Base-by-base conservation (phyloP, 768 basidiomycete species). In the Glaciozyma antarctica region DNA sequence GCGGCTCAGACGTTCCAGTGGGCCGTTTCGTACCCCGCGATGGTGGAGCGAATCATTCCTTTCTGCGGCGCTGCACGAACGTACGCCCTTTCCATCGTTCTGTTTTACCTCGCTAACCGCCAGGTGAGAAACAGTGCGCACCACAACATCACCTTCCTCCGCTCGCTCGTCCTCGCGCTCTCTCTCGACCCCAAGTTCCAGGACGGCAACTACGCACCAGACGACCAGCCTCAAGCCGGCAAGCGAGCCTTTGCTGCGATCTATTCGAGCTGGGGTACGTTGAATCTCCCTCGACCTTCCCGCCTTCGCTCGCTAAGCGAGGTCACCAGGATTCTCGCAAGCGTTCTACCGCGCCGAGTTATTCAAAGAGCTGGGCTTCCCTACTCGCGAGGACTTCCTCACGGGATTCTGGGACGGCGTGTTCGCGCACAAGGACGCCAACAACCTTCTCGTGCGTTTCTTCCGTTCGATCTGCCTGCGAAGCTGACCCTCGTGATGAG, bases 1-100 rank as follows among this genome's bases (percentile, higher is more conserved):
- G 58, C 58, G 6, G 57, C 38, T 22, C 34, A 43, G 57, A 58
- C 57, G 5, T 58, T 58, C 57, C 57, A 58, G 38, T 58, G 57
- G 57, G 19, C 24, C 3, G 38, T 28, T 17, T 22, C 57, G 24
- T 58, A 58, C 17, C 57, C 57, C 7, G 10, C 41, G 38, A 12
- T 47, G 12, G 41, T 58, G 9, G 6, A 43, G 21, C n/a, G 16
- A 15, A n/a, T 24, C 22, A 10, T 51, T 5, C 49, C 49, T 15
- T 56, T 56, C 55, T 56, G 55, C n/a, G 55, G 55, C 9, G 55
- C 55, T 21, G 55, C 55, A 16, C 28, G 55, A 12, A 56, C 55
- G n/a, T 41, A 15, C 38, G 38, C 2, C 38, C 38, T 21, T 48
- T 48, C 7, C 21, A 1, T 21, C 47, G n/a, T 32, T 32, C 32